phyloP scores from a whole-genome alignment of 2,329 filamentous ascomycete species.

The Aspergillus spinulosporus region DNA sequence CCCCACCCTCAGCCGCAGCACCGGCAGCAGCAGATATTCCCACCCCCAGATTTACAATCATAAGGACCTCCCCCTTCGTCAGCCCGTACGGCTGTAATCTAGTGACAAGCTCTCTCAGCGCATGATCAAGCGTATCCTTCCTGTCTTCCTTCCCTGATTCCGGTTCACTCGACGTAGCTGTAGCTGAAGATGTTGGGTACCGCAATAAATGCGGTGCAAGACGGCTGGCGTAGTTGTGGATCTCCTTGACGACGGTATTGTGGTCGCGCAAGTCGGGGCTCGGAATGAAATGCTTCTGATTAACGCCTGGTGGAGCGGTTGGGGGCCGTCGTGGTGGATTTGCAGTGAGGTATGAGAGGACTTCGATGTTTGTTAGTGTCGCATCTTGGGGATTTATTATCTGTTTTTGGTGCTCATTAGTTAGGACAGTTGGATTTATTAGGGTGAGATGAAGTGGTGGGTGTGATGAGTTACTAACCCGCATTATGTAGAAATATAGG shows the following conservation, averaged over 20 bases:
- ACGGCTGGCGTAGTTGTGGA: conserved; percentile 44
- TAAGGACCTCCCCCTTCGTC: conserved; percentile 50
- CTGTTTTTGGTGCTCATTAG: conserved; percentile 23
- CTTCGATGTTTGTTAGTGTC: conserved; percentile 47
- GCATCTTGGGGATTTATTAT: conserved; percentile 48
- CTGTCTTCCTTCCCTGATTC: background rate
- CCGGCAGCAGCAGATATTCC: conserved; percentile 24
- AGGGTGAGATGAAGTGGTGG: background rate
- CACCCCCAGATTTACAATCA: conserved; percentile 48
- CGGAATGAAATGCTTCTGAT: conserved; percentile 40
- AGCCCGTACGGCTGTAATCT: conserved; percentile 42
- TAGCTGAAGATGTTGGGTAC: conserved; percentile 35
- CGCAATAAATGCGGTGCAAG: conserved; percentile 42
- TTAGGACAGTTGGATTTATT: background rate
- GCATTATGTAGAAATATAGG: no score
- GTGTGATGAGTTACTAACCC: background rate
- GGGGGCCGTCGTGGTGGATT: conserved; percentile 45
- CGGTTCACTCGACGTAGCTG: conserved; percentile 14
- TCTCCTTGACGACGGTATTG: conserved; percentile 49
- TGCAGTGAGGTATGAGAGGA: conserved; percentile 42
- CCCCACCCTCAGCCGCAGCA: conserved; percentile 19
- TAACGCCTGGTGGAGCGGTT: conserved; percentile 36
- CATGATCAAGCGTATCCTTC: conserved; percentile 37
- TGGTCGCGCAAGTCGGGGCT: conserved; percentile 48
- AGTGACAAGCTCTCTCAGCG: conserved; percentile 39